phyloP scores from a whole-genome alignment of 805 yeast genomes.

The Debaryomyces maramus region DNA sequence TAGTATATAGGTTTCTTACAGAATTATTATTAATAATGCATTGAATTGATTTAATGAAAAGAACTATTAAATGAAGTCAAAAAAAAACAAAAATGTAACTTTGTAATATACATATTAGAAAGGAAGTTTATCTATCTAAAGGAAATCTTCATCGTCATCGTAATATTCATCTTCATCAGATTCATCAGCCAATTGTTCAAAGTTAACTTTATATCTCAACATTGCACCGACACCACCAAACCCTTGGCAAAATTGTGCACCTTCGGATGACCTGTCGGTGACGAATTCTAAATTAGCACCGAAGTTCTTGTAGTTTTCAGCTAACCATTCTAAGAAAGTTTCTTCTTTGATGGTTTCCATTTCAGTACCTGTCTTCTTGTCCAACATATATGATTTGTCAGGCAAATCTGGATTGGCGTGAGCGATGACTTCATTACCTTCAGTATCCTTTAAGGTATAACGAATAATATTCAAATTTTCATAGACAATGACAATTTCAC shows the following conservation, averaged over 20 bases:
- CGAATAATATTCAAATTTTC: conserved; percentile 88
- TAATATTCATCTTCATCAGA: conserved; percentile 82
- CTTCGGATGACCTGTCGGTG: conserved; percentile 95
- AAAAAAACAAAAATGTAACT: conserved; percentile 2
- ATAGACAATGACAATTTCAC: conserved; percentile 88
- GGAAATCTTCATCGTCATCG: conserved; percentile 57
- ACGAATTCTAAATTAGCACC: conserved; percentile 97
- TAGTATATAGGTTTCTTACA: not conserved
- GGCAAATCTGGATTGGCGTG: conserved; percentile 72
- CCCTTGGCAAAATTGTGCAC: conserved; percentile 97
- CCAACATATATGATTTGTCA: conserved; percentile 74
- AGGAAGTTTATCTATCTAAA: conserved; percentile 15
- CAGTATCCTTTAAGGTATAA: conserved; percentile 79
- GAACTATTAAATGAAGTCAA: not conserved
- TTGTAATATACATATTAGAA: conserved; percentile 1
- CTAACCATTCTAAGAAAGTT: conserved; percentile 93
- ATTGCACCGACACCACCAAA: conserved; percentile 99
- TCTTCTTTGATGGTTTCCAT: conserved; percentile 87
- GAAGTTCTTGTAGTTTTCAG: conserved; percentile 89
- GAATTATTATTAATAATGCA: not conserved
- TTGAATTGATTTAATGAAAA: not conserved
- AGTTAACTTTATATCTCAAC: conserved; percentile 93
- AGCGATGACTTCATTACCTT: conserved; percentile 72
- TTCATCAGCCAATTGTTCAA: conserved; percentile 90
- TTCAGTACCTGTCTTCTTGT: conserved; percentile 84